Evolutionary conservation across 805 yeast species (phyloP).

Genomic region (Pichia occidentalis): DNA sequence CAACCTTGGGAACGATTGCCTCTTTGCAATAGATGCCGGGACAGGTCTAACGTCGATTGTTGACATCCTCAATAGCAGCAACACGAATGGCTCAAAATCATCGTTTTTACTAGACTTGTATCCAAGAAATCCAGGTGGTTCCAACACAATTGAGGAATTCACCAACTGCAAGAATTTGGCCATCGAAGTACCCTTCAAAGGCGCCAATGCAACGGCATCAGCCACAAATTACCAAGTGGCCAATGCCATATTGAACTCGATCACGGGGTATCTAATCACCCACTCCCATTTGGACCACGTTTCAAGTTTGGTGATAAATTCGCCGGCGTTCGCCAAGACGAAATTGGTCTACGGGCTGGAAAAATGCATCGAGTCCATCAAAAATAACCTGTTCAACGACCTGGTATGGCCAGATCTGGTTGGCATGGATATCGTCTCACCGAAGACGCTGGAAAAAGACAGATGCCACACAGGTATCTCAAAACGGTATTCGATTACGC

Average conservation of each 20-base stretch:
- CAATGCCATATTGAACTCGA: constrained; percentile 27
- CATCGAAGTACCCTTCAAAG: constrained; percentile 4
- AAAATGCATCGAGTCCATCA: constrained; percentile 46
- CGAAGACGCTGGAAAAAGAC: constrained; percentile 20
- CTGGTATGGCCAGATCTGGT: constrained; percentile 73
- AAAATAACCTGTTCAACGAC: constrained; percentile 61
- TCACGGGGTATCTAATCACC: constrained; percentile 50
- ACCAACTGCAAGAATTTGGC: not conserved
- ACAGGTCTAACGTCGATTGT: constrained; percentile 54
- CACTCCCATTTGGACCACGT: constrained; percentile 87
- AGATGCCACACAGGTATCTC: constrained; percentile 12
- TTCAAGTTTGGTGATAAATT: constrained; percentile 59
- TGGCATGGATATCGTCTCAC: constrained; percentile 19
- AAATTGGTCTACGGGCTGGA: constrained; percentile 49
- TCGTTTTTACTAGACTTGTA: constrained; percentile 17
- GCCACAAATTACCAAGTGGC: constrained; percentile 2
- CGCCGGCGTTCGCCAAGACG: constrained; percentile 42
- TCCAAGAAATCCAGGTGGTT: constrained; percentile 2
- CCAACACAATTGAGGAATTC: not conserved
- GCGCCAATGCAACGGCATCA: not conserved
- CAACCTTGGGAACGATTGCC: constrained; percentile 22
- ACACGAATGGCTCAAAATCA: constrained; percentile 5
- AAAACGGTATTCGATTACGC: constrained; percentile 34
- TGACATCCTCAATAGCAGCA: constrained; percentile 25
- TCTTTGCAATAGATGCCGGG: constrained; percentile 75